Percentiles rank a stretch among this genome's conserved stretches.
These are phyloP conservation scores for Linderniella brevidens DNA, from an alignment of 257 asterid genomes.

Conservation along the genomic window DNA sequence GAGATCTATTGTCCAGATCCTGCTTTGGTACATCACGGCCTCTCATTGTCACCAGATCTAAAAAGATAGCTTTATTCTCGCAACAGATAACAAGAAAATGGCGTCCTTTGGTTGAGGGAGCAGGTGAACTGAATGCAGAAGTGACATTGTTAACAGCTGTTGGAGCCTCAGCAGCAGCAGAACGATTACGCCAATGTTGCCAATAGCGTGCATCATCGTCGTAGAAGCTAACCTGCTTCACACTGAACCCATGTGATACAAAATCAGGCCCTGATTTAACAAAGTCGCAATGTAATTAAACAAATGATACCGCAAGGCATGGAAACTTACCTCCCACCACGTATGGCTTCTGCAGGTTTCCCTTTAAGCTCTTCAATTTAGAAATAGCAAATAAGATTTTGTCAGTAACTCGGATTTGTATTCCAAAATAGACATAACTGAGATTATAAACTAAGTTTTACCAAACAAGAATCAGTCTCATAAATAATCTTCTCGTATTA, in stretches of 20 bases:
- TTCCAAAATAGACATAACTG: neutral
- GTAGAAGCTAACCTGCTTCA: constrained; percentile 94
- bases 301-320: constrained; percentile 4
- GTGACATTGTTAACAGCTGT: constrained; percentile 64
- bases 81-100: constrained; percentile 97
- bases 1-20: constrained; percentile 90
- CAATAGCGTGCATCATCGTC: constrained; percentile 93
- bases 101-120: constrained; percentile 88
- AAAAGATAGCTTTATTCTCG: constrained; percentile 91
- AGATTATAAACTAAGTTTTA: too few species aligned
- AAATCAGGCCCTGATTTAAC: constrained; percentile 20
- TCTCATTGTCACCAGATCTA: constrained; percentile 95
- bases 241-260: constrained; percentile 47
- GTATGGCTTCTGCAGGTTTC: constrained; percentile 87
- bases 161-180: constrained; percentile 96
- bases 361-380: constrained; percentile 53
- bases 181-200: constrained; percentile 81
- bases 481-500: too few species aligned
- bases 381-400: neutral
- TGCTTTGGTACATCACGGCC: constrained; percentile 98
- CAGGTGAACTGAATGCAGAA: constrained; percentile 73
- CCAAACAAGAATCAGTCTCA: too few species aligned
- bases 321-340: constrained; percentile 83
- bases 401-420: constrained; percentile 5
- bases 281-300: neutral